Evolutionary conservation across 139 green algal species (phyloP), one percentile per base, ranked within the genome.

Genomic region (Yamagishiella unicocca): DNA sequence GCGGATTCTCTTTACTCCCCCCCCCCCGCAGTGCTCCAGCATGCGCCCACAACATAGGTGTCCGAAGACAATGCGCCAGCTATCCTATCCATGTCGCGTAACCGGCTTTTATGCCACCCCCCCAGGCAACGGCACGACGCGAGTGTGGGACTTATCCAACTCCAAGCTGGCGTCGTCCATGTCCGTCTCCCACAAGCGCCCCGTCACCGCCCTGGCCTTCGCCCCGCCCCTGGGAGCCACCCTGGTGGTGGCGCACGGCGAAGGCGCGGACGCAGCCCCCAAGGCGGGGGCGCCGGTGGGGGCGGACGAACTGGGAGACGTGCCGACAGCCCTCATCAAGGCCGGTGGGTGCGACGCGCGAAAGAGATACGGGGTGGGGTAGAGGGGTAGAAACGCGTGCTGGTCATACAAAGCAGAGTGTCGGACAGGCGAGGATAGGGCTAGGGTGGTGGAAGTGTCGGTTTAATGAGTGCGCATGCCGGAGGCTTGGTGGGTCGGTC

Each of bases 121-220:
- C n/a, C n/a, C 81, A 87, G 81, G 8, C 64, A 70, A 67, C 81
- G 81, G 81, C 66, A 27, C 35, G 45, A 54, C 46, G 6, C 81
- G 66, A 3, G 66, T 87, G n/a, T 87, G 81, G 81, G 81, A 87
- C 43, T 0, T 78, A 17, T 0, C 45, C 43, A 29, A n/a, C 58
- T 64, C 64, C 66, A 54, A 67, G 46, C 66, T 87, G 42, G 45
- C 79, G 45, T 10, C 25, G 7, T 2, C 66, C 43, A 55, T 29
- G 9, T 19, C 25, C 2, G 45, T 67, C 31, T 17, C 81, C 4
- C 64, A 78, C 62, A 46, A 45, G 12, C 79, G 79, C 0, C 45
- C 81, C 66, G 81, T 87, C 43, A 79, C 81, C 8, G 42, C 81
- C 24, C 81, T 87, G n/a, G 81, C 64, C 45, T 87, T 87, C 81